Conservation (phyloP, 768 basidiomycete species). For the Leccinellum rugosiceps region DNA sequence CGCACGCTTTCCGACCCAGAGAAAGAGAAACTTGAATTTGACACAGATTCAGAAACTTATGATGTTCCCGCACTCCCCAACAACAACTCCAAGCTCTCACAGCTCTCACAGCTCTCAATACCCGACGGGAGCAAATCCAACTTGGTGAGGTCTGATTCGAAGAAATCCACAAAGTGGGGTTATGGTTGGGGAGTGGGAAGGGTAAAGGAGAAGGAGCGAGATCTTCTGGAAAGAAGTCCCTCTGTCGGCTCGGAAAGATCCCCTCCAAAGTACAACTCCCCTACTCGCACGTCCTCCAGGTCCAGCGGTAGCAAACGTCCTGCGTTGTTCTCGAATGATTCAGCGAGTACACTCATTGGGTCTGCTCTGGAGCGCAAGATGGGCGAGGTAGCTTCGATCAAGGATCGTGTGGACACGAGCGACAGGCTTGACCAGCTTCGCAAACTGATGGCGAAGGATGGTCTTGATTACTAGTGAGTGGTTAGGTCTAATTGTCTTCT, state of each 20-base stretch:
- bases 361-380: slow-evolving; percentile 70
- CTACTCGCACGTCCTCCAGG: slow-evolving; percentile 38
- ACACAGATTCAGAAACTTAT: slow-evolving; percentile 61
- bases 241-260: slow-evolving; percentile 38
- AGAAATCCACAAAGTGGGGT: slow-evolving; percentile 59
- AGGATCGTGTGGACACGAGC: slow-evolving; percentile 53
- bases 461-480: slow-evolving; percentile 73
- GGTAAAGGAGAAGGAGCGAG: slow-evolving; percentile 43
- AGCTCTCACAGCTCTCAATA: slow-evolving; percentile 40
- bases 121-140: slow-evolving; percentile 36
- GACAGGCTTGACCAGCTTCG: slow-evolving; percentile 61
- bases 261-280: slow-evolving; percentile 32
- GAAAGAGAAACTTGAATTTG: slow-evolving; percentile 54
- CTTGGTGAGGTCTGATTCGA: slow-evolving; percentile 54
- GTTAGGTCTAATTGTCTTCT: not conserved
- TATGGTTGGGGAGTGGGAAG: slow-evolving; percentile 69
- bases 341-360: slow-evolving; percentile 71
- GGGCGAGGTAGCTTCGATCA: slow-evolving; percentile 54
- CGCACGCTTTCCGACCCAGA: slow-evolving; percentile 40
- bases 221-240: slow-evolving; percentile 32
- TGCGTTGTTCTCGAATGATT: slow-evolving; percentile 52
- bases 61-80: slow-evolving; percentile 34
- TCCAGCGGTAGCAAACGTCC: slow-evolving; percentile 41
- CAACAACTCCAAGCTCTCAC: slow-evolving; percentile 40
- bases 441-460: slow-evolving; percentile 62